Evolutionary conservation across 805 yeast species (phyloP), one percentile per base, ranked within the genome.

Genomic region (Wickerhamiella alocasiicola): DNA sequence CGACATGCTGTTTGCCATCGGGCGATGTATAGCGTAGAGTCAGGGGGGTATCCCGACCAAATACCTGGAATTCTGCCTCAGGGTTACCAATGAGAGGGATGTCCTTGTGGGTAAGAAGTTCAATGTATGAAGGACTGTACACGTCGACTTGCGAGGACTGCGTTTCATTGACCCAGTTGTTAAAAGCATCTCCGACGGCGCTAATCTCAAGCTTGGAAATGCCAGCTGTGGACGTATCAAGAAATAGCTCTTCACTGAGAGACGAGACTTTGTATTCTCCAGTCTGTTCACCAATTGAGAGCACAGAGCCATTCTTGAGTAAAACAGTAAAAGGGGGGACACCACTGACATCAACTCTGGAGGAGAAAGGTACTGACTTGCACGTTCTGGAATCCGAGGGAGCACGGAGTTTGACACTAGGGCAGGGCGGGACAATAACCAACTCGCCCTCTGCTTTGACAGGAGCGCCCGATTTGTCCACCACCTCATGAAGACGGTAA

Each of bases 391-490:
- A 43, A 13, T 40, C 15, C 28, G 53, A 55, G 9, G 32, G 39
- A 5, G 53, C 41, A 0, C 56, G 53, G 41, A 84, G 70, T 16
- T 65, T 58, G 0, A 83, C 94, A 3, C 62, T 63, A 1, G 98
- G 98, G 57, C 98, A 88, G 31, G 66, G 56, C 3, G 93, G 76
- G 6, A 91, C 66, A 15, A 79, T 53, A 26, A 84, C 65, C 38
- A 75, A 78, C 5, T 80, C 71, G 45, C 70, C 72, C 46, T 66
- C 70, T 2, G 76, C 65, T 50, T 81, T 70, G 25, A 82, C 70
- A 7, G 26, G 11, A 25, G 80, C 62, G 32, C 72, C 72, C 1
- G 67, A 58, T 23, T 62, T 59, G 55, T 91, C 98, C 2, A 68
- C 55, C 5, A 87, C 91, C 41, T 71, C 68, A 19, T 61, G 64